Base-by-base conservation (phyloP, 1,284 basidiomycete species). In the Microbotryum violaceum region DNA sequence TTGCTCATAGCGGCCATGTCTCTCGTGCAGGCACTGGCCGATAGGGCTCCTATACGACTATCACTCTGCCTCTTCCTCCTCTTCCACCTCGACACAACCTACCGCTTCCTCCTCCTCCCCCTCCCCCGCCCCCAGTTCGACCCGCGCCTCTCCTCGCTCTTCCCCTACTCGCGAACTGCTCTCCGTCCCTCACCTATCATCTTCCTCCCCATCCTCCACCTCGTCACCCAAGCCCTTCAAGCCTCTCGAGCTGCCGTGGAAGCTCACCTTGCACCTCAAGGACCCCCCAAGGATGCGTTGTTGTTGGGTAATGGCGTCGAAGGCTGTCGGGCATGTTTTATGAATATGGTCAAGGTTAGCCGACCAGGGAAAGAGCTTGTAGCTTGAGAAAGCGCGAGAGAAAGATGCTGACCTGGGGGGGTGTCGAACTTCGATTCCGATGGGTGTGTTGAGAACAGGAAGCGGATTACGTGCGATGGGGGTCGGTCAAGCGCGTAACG, bases 401-500 rank as follows among this genome's bases (percentile, higher is more conserved):
- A 16, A 16, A 10, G 3, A 3, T 42, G 37, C 37, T 42, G 37
- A 42, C 10, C 5, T 10, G 33, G n/a, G n/a, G n/a, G n/a, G n/a
- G n/a, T n/a, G n/a, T n/a, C n/a, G n/a, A n/a, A n/a, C n/a, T n/a
- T n/a, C n/a, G 33, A 9, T 37, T 37, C 5, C 10, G 33, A 14
- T 29, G 4, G 29, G 14, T 37, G 21, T 9, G 25, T 12, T 44
- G 45, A 48, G 25, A 44, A 21, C 59, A 70, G 63, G 92, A 97
- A 75, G 91, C 90, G 1, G 92, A 97, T 74, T 94, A 93, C 73
- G 85, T 94, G 57, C 80, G 92, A 57, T 96, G 91, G 90, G 89
- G 93, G 2, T 94, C 87, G 76, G 92, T 89, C 21, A 89, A 90
- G 74, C 82, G 90, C 37, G 91, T 96, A 77, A 94, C 91, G 1